These are phyloP conservation scores for Quillaja saponaria DNA, from an alignment of 306 rosid species.

Conservation along the genomic window DNA sequence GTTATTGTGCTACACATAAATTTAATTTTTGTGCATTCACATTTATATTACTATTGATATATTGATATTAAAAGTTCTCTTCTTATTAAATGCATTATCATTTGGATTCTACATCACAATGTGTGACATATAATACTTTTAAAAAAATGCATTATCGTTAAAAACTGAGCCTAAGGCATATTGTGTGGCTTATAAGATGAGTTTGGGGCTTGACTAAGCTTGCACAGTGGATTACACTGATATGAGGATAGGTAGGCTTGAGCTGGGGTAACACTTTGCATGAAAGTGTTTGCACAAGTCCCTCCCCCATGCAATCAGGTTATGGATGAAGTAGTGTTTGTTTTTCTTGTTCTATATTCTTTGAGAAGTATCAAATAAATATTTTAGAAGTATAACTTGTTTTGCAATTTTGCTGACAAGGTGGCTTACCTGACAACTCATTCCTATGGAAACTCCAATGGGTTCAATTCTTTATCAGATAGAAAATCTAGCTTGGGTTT, in stretches of 20 bases:
- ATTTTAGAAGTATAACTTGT: neutral
- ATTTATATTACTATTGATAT: conserved; percentile 11
- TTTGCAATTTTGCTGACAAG: neutral
- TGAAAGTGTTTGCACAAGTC: too few relatives aligned
- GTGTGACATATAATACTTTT: too few relatives aligned
- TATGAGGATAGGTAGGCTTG: neutral
- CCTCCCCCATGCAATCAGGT: neutral
- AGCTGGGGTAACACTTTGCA: neutral
- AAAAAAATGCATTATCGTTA: neutral
- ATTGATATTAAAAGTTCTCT: too few relatives aligned
- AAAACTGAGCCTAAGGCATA: conserved; percentile 5
- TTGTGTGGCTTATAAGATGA: conserved; percentile 5
- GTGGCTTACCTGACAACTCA: neutral
- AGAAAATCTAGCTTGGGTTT: neutral
- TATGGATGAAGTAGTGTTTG: conserved; percentile 10
- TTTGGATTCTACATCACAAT: too few relatives aligned
- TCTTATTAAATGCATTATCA: too few relatives aligned
- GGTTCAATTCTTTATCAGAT: neutral
- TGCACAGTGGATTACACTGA: neutral
- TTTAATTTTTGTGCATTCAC: conserved; percentile 5
- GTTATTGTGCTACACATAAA: conserved; percentile 6
- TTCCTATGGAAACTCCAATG: neutral
- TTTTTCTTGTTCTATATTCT: conserved; percentile 9
- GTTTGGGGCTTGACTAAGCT: conserved; percentile 22
- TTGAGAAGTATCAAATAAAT: neutral